Conservation (phyloP, 1,284 basidiomycete species). For the Leccinum holopus region DNA sequence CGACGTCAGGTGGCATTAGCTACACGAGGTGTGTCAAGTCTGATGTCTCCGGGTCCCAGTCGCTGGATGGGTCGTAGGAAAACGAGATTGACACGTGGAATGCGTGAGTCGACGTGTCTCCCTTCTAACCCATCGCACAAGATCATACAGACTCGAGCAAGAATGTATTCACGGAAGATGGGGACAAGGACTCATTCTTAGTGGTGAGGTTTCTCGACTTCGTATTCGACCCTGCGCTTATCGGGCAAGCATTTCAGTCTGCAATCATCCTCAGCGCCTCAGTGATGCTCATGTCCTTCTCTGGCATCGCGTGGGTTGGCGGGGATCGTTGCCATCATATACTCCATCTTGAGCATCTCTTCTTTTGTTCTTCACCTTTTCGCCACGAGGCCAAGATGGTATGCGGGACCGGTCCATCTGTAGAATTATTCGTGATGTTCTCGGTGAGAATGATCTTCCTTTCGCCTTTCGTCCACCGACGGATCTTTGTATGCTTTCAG, state of each 20-base stretch:
- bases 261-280: too few species aligned
- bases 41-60: not conserved
- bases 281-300: too few species aligned
- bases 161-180: constrained; percentile 51
- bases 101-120: constrained; percentile 37
- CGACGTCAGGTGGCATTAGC: constrained; percentile 63
- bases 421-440: not conserved
- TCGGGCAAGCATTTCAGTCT: not conserved
- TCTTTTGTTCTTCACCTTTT: too few species aligned
- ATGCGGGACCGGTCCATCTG: not conserved
- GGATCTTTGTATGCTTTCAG: too few species aligned
- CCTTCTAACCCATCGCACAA: constrained; percentile 34
- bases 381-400: not conserved
- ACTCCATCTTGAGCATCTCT: too few species aligned
- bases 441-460: not conserved
- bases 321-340: too few species aligned
- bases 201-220: not conserved
- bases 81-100: constrained; percentile 82
- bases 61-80: constrained; percentile 43
- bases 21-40: constrained; percentile 48
- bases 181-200: constrained; percentile 49
- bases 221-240: not conserved
- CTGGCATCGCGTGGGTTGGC: too few species aligned
- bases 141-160: constrained; percentile 58
- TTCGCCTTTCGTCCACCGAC: not conserved